A percentile compares a stretch with the other conserved stretches of the same genome.
phyloP scores from a whole-genome alignment of 208 protist species.

The Eutreptiella sp. region DNA sequence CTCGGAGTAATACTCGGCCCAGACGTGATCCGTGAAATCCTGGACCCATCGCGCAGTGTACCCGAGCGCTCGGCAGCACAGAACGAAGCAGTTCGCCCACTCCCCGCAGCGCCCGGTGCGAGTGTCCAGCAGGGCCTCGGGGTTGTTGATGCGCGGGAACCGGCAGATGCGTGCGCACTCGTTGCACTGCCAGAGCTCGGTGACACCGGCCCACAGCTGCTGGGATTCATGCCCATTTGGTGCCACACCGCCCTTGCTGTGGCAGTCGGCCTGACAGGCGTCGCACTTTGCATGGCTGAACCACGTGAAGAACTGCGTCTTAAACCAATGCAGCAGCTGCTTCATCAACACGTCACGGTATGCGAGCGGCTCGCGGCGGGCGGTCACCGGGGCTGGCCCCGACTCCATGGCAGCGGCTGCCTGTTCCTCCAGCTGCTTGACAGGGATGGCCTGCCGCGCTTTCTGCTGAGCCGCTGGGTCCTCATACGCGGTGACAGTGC shows the following conservation, averaged over 20 bases:
- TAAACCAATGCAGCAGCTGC: slow-evolving; percentile 33
- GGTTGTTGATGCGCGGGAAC: slow-evolving; percentile 38
- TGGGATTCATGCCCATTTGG: neutral
- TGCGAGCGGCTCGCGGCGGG: neutral
- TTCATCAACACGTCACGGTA: slow-evolving; percentile 17
- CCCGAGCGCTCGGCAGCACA: slow-evolving; percentile 11
- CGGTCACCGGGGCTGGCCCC: neutral
- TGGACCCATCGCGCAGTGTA: slow-evolving; percentile 22
- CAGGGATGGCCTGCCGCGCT: too few species aligned
- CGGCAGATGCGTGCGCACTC: slow-evolving; percentile 4
- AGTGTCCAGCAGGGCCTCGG: slow-evolving; percentile 19
- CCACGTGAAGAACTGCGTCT: slow-evolving; percentile 32
- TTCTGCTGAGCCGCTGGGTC: too few species aligned
- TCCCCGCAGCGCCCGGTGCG: slow-evolving; percentile 35
- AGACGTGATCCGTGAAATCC: slow-evolving; percentile 40
- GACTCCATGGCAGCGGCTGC: too few species aligned
- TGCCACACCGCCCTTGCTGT: too few species aligned
- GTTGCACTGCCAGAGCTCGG: slow-evolving; percentile 31
- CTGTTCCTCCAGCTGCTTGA: too few species aligned
- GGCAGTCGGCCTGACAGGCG: neutral
- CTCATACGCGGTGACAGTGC: too few species aligned
- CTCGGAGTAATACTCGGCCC: slow-evolving; percentile 31
- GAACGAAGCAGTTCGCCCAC: slow-evolving; percentile 32
- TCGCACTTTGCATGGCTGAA: slow-evolving; percentile 22
- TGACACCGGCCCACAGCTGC: slow-evolving; percentile 8